Conservation (phyloP, 306 rosid genomes). For the Vigna hirtella region DNA sequence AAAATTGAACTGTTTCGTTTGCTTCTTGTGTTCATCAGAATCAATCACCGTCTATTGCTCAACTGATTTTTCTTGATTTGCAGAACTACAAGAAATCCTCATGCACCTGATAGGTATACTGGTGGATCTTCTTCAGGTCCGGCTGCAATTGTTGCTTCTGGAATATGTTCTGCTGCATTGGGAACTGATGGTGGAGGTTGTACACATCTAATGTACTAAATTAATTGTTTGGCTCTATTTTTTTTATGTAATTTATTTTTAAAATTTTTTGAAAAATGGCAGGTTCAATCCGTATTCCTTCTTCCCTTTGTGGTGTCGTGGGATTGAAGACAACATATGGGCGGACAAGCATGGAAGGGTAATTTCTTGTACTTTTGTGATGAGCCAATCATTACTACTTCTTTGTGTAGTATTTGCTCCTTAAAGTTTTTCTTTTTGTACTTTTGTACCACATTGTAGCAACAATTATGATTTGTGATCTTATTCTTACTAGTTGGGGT, state of each 20-base stretch:
- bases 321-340: conserved; percentile 91
- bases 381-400: conserved; percentile 10
- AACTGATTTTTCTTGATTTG: conserved; percentile 49
- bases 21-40: conserved; percentile 33
- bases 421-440: neutral
- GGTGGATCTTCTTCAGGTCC: conserved; percentile 99
- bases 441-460: conserved; percentile 14
- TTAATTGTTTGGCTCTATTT: conserved; percentile 33
- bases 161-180: conserved; percentile 92
- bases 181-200: conserved; percentile 99
- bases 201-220: conserved; percentile 42
- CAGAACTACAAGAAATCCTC: conserved; percentile 96
- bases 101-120: conserved; percentile 90
- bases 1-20: conserved; percentile 13
- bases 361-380: conserved; percentile 48
- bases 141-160: conserved; percentile 96
- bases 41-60: conserved; percentile 2
- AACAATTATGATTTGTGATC: conserved; percentile 17
- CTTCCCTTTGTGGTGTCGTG: conserved; percentile 96
- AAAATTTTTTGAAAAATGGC: conserved; percentile 51
- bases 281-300: conserved; percentile 97
- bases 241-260: conserved; percentile 27
- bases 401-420: conserved; percentile 12
- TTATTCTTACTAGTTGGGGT: conserved; percentile 27
- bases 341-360: conserved; percentile 81